Conservation (phyloP, 331 rosid species). For the Rhamnella rubrinervis region DNA sequence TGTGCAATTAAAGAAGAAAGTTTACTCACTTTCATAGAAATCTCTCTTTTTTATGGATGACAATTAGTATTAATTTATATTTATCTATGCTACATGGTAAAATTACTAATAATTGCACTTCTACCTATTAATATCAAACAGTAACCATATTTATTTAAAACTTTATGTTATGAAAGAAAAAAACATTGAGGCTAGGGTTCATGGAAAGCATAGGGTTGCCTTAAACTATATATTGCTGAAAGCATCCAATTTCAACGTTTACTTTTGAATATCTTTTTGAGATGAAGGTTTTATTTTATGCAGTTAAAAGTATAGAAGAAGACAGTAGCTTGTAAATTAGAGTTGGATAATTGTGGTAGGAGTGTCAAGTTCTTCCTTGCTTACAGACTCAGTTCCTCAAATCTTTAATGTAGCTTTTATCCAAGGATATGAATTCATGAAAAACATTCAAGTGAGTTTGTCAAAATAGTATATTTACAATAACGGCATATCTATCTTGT, state of each 20-base stretch:
- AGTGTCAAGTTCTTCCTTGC: background rate
- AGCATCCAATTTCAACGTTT: background rate
- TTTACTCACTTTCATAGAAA: too few species aligned
- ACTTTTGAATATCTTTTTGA: background rate
- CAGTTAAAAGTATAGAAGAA: background rate
- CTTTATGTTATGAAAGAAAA: background rate
- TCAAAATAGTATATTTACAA: too few species aligned
- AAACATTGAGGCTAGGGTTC: background rate
- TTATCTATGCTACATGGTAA: too few species aligned
- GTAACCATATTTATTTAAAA: too few species aligned
- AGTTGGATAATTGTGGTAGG: background rate
- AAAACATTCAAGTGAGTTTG: background rate
- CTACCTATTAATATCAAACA: too few species aligned
- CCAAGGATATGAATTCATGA: background rate
- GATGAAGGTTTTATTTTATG: background rate
- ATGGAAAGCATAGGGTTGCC: background rate
- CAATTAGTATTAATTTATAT: too few species aligned
- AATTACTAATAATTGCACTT: too few species aligned
- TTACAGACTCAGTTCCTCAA: background rate
- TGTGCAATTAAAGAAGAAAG: too few species aligned
- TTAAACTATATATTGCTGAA: background rate
- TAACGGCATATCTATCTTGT: too few species aligned
- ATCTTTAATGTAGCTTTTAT: background rate
- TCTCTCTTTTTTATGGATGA: too few species aligned
- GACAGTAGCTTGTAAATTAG: background rate